phyloP scores from a whole-genome alignment of 805 yeast genomes.

The Yamadazyma paraphyllophila region DNA sequence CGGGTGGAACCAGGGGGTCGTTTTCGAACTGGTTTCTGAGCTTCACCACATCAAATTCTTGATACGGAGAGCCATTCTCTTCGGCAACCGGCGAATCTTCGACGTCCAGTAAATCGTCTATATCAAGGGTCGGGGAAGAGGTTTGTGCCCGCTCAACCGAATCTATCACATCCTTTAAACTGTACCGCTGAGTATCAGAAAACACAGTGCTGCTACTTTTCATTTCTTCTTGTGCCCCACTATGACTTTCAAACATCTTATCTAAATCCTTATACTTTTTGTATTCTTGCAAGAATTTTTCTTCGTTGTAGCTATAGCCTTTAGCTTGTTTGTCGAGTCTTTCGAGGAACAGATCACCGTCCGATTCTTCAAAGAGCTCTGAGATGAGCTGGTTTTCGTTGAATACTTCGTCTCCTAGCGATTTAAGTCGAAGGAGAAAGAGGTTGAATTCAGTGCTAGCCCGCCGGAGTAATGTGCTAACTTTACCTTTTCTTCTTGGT shows the following conservation, averaged over 20 bases:
- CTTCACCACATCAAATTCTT: slow-evolving; percentile 25
- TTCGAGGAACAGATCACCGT: slow-evolving; percentile 22
- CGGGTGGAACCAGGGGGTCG: slow-evolving; percentile 5
- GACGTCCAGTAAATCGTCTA: slow-evolving; percentile 13
- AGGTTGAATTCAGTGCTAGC: slow-evolving; percentile 39
- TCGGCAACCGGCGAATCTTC: slow-evolving; percentile 6
- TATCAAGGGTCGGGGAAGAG: slow-evolving; percentile 1
- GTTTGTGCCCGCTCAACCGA: neutral
- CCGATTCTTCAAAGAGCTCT: slow-evolving; percentile 47
- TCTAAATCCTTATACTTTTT: slow-evolving; percentile 32
- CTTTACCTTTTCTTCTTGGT: neutral
- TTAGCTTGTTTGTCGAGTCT: slow-evolving; percentile 22
- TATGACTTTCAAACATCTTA: slow-evolving; percentile 25
- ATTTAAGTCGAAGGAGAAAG: slow-evolving; percentile 32
- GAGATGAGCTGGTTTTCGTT: slow-evolving; percentile 49
- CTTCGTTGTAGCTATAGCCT: slow-evolving; percentile 28
- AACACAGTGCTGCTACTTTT: slow-evolving; percentile 13
- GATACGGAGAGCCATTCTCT: slow-evolving; percentile 13
- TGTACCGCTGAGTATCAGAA: slow-evolving; percentile 10
- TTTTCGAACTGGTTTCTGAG: slow-evolving; percentile 33
- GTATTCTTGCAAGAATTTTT: slow-evolving; percentile 31
- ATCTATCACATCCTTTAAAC: slow-evolving; percentile 23
- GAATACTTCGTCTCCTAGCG: slow-evolving; percentile 49
- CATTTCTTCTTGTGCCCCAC: slow-evolving; percentile 10
- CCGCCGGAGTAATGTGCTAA: slow-evolving; percentile 28